Conservation (phyloP, 805 yeast genomes). For the Metschnikowia picachoensis region DNA sequence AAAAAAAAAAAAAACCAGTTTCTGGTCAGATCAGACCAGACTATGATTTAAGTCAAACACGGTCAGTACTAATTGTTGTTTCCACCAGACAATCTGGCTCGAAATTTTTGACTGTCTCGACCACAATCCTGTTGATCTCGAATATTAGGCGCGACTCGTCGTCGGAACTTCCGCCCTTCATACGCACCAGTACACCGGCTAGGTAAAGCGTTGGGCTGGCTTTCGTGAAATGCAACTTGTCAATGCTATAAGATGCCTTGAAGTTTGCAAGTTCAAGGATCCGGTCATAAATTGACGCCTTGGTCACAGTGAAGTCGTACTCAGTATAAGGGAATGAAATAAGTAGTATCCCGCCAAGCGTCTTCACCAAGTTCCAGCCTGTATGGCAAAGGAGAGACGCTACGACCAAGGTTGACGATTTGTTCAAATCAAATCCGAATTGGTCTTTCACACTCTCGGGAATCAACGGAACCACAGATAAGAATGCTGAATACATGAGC, state of each 20-base stretch:
- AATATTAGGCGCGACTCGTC: constrained; percentile 58
- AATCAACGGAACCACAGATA: constrained; percentile 39
- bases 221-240: constrained; percentile 52
- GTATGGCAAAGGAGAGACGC: constrained; percentile 43
- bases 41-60: constrained; percentile 2
- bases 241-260: constrained; percentile 46
- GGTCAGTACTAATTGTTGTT: constrained; percentile 26
- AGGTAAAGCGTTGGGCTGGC: constrained; percentile 60
- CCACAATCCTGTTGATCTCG: constrained; percentile 44
- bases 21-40: too few species aligned
- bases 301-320: constrained; percentile 34
- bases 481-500: constrained; percentile 36
- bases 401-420: constrained; percentile 43
- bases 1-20: not conserved
- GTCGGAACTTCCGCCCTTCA: constrained; percentile 70
- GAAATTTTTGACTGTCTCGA: constrained; percentile 27
- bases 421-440: constrained; percentile 38
- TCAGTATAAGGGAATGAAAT: constrained; percentile 49
- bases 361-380: constrained; percentile 50
- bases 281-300: constrained; percentile 38
- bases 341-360: constrained; percentile 50
- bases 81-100: constrained; percentile 30
- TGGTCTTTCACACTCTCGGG: constrained; percentile 28
- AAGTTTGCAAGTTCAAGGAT: constrained; percentile 50
- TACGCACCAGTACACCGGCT: constrained; percentile 49